Conservation (phyloP, 805 yeast genomes). For the Candida jianshihensis region DNA sequence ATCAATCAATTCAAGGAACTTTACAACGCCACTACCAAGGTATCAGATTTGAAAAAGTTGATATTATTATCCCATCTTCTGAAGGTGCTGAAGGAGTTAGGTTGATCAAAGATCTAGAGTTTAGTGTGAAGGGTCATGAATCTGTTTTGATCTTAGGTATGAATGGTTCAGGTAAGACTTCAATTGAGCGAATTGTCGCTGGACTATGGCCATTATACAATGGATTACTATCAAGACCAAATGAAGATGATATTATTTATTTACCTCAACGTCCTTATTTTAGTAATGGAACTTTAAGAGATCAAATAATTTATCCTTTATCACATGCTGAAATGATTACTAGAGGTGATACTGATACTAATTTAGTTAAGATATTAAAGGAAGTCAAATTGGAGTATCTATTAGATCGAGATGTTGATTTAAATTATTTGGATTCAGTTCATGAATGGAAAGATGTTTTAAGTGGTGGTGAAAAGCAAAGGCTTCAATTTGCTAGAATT, state of each 20-base stretch:
- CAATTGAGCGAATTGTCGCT: constrained; percentile 75
- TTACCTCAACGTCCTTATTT: constrained; percentile 87
- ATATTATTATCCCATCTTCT: constrained; percentile 69
- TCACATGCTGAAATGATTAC: constrained; percentile 71
- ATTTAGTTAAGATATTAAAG: constrained; percentile 56
- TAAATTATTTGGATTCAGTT: constrained; percentile 34
- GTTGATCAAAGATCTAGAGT: constrained; percentile 53
- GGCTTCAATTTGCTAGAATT: constrained; percentile 81
- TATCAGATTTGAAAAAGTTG: constrained; percentile 75
- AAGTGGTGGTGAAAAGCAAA: constrained; percentile 94
- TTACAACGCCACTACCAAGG: constrained; percentile 72
- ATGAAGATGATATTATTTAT: constrained; percentile 59
- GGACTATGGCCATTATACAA: constrained; percentile 88
- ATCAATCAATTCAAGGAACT: constrained; percentile 67
- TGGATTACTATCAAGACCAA: constrained; percentile 79
- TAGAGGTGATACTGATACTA: constrained; percentile 63
- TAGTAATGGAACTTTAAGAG: constrained; percentile 76
- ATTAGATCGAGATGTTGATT: constrained; percentile 53
- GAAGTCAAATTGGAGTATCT: constrained; percentile 80
- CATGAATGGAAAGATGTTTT: constrained; percentile 86
- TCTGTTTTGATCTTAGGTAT: constrained; percentile 78
- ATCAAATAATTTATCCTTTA: constrained; percentile 85
- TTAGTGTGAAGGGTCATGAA: constrained; percentile 44
- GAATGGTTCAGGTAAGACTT: constrained; percentile 86
- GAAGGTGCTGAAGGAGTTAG: constrained; percentile 56